Evolutionary conservation across 257 asterid species (phyloP).

Genomic region (Primulina tabacum): DNA sequence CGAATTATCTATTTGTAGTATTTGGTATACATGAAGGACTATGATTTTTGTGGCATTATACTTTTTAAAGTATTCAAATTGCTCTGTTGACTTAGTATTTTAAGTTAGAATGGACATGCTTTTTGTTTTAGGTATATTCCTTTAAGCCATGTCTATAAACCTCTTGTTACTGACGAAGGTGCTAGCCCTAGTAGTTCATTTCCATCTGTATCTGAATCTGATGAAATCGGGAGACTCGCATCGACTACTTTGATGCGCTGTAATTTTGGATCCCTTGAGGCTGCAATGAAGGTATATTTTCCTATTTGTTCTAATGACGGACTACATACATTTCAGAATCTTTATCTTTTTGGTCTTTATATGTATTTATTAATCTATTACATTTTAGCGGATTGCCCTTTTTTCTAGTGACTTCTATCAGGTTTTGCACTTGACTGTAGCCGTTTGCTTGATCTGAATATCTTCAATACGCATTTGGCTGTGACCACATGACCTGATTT

Average conservation of each 20-base stretch:
- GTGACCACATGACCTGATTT: not conserved
- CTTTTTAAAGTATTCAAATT: not conserved
- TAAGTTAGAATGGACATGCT: not conserved
- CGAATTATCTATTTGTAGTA: not conserved
- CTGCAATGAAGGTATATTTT: constrained; percentile 69
- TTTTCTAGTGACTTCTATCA: not conserved
- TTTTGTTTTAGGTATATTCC: not conserved
- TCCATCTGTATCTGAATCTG: constrained; percentile 21
- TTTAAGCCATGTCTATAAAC: not conserved
- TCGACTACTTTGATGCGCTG: constrained; percentile 70
- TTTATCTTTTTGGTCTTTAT: not conserved
- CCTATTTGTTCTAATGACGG: not conserved
- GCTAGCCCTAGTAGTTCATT: not conserved
- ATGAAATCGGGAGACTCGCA: constrained; percentile 50
- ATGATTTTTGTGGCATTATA: not conserved
- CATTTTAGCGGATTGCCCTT: not conserved
- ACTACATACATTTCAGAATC: constrained; percentile 2
- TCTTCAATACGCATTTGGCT: not conserved
- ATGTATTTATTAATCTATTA: not conserved
- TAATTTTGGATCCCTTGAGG: constrained; percentile 60
- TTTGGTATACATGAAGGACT: not conserved
- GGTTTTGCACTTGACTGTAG: not conserved
- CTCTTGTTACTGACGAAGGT: not conserved
- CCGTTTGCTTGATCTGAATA: not conserved
- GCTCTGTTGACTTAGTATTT: not conserved